These are phyloP conservation scores for Beauveria australis DNA, from an alignment of 2,329 filamentous ascomycete genomes.

Conservation along the genomic window DNA sequence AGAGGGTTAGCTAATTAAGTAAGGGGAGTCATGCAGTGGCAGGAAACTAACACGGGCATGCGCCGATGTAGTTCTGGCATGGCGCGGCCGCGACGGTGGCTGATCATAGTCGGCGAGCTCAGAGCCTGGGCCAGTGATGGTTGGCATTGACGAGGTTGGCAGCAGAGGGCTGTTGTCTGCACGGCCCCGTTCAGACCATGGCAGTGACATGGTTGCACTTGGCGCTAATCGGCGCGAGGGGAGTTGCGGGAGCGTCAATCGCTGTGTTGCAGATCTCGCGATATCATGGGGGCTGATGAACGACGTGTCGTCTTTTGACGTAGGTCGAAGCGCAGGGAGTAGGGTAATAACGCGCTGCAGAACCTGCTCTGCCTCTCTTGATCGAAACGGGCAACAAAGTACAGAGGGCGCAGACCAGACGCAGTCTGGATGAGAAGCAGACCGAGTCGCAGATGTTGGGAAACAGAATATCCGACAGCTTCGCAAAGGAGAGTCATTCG, in stretches of 20 bases:
- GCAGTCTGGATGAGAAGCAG: neutral
- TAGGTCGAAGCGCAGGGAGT: neutral
- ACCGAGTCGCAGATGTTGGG: neutral
- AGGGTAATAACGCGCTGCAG: neutral
- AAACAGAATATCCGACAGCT: neutral
- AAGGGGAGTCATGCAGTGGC: neutral
- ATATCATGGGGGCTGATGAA: conserved; percentile 10
- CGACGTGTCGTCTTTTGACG: conserved; percentile 5
- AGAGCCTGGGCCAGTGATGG: conserved; percentile 22
- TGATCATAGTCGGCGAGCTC: conserved; percentile 20
- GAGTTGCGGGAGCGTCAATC: conserved; percentile 6
- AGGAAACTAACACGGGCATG: conserved; percentile 43
- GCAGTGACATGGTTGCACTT: conserved; percentile 27
- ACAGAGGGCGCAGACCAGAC: neutral
- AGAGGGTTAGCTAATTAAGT: neutral
- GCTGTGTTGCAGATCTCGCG: neutral
- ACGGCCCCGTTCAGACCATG: conserved; percentile 27
- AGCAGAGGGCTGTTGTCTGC: conserved; percentile 25
- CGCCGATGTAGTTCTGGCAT: conserved; percentile 43
- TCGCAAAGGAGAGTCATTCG: conserved; percentile 3
- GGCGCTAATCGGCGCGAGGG: neutral
- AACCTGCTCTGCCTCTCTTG: neutral
- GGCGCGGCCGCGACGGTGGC: conserved; percentile 23
- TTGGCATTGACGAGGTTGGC: conserved; percentile 26
- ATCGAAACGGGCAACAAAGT: neutral